Percentiles rank a stretch among this genome's conserved stretches.
phyloP scores from a whole-genome alignment of 2,329 filamentous ascomycete species.

The Aspergillus versicolor region DNA sequence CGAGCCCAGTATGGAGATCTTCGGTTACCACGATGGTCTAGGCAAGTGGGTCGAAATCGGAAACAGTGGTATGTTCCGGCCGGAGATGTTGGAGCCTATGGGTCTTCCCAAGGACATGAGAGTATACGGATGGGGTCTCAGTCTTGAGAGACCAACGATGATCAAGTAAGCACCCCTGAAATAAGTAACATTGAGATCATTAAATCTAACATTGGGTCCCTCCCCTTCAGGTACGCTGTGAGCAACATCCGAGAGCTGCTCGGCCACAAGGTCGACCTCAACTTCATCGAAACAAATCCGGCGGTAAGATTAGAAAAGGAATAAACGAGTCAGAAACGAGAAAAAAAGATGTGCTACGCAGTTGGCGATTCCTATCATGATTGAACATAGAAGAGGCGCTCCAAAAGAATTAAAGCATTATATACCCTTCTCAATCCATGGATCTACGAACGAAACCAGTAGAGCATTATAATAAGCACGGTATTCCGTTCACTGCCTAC shows the following conservation, averaged over 20 bases:
- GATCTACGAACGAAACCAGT: background rate
- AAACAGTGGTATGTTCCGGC: constrained; percentile 97
- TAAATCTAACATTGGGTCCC: constrained; percentile 5
- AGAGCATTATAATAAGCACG: too few species aligned
- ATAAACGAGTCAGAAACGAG: constrained; percentile 44
- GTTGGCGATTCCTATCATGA: constrained; percentile 1
- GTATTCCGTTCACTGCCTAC: too few species aligned
- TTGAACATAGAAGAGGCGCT: constrained; percentile 5
- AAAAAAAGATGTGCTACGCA: constrained; percentile 15
- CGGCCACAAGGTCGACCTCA: constrained; percentile 92
- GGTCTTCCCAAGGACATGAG: constrained; percentile 86
- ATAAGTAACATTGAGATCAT: background rate
- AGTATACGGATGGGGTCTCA: constrained; percentile 92
- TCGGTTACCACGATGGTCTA: constrained; percentile 87
- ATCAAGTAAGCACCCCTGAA: constrained; percentile 67
- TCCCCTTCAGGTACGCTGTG: constrained; percentile 59
- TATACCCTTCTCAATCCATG: constrained; percentile 8
- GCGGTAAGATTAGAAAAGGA: constrained; percentile 88
- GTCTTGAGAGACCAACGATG: constrained; percentile 93
- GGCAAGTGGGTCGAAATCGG: constrained; percentile 95
- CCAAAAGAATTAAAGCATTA: constrained; percentile 8
- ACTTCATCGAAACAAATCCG: constrained; percentile 87
- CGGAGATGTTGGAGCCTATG: constrained; percentile 96
- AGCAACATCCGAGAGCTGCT: constrained; percentile 90
- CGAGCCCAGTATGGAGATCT: constrained; percentile 97